Evolutionary conservation across 106 monocot genomes (phyloP).

Genomic region (Dactylorhiza incarnata): DNA sequence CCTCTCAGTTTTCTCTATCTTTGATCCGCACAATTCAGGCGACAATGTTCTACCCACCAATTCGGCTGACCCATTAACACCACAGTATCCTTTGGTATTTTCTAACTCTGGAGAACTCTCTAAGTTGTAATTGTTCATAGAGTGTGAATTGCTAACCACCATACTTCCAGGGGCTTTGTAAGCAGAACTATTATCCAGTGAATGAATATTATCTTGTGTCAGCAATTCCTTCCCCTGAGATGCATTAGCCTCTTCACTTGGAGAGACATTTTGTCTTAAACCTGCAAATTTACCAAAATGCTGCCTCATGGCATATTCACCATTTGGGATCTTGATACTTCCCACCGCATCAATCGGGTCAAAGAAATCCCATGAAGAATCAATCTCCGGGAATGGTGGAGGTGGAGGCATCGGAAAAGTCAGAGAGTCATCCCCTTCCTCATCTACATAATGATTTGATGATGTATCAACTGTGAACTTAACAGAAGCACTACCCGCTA

Average conservation of each 20-base stretch:
- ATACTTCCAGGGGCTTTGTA: not conserved
- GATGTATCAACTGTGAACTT: constrained; percentile 30
- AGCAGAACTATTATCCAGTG: not conserved
- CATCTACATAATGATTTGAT: constrained; percentile 17
- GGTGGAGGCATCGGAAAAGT: constrained; percentile 39
- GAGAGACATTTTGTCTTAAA: constrained; percentile 16
- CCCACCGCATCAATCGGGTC: constrained; percentile 16
- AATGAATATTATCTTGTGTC: constrained; percentile 8
- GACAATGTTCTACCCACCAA: constrained; percentile 5
- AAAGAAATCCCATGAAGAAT: constrained; percentile 44
- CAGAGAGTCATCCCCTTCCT: constrained; percentile 14
- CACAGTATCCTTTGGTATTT: not conserved
- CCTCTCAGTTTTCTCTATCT: constrained; percentile 29
- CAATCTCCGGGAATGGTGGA: constrained; percentile 5
- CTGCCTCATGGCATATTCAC: constrained; percentile 3
- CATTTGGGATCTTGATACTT: not conserved
- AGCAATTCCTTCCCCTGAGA: not conserved
- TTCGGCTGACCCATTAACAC: constrained; percentile 16
- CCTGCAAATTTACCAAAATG: constrained; percentile 4
- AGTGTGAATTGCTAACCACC: not conserved
- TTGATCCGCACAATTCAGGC: constrained; percentile 16
- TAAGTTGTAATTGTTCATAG: not conserved
- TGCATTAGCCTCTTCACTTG: constrained; percentile 14
- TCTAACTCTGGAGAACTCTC: not conserved
- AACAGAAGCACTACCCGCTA: constrained; percentile 16